Evolutionary conservation across 345 rosid species (phyloP), one percentile per base, ranked within the genome.

Genomic region (Psidium friedrichsthalianum): DNA sequence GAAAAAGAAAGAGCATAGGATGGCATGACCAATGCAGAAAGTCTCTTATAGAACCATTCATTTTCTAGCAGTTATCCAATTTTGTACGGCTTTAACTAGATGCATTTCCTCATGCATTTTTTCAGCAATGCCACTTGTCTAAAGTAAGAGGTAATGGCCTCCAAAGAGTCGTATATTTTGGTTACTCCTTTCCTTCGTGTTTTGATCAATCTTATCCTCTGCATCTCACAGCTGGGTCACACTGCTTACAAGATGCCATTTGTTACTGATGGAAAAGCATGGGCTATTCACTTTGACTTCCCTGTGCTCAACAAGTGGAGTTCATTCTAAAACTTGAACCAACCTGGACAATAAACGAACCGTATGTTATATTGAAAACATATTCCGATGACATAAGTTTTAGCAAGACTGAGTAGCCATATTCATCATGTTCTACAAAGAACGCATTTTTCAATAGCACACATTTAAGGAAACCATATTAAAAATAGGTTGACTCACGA

Each of bases 401-500:
- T 18, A 69, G 78, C 11, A 6, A 69, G 32, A 81, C 83, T 27
- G 12, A 49, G 22, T 36, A 81, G 84, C 57, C 84, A 82, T n/a
- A 82, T 14, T 36, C 32, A 53, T 20, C 56, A 82, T 82, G 25
- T 51, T 53, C 3, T 82, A 51, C 56, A 51, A 7, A 82, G 29
- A 82, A 82, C 4, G 6, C 44, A 24, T 8, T 64, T 64, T 64
- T 64, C 78, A 16, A 56, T 49, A 82, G 40, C 56, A 82, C 11
- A 1, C 29, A 51, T 53, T 53, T 54, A 52, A 47, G 36, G 51
- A 25, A 56, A 27, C 51, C 32, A 56, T 47, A 58, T 32, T 54
- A 64, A 10, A 56, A 83, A 59, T 22, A 27, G n/a, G 49, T 86
- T 42, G 13, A n/a, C 88, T 89, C 86, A 93, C 97, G 91, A 89